phyloP scores from a whole-genome alignment of 495 filamentous ascomycete genomes.

The Astrothelium subdiscretum region DNA sequence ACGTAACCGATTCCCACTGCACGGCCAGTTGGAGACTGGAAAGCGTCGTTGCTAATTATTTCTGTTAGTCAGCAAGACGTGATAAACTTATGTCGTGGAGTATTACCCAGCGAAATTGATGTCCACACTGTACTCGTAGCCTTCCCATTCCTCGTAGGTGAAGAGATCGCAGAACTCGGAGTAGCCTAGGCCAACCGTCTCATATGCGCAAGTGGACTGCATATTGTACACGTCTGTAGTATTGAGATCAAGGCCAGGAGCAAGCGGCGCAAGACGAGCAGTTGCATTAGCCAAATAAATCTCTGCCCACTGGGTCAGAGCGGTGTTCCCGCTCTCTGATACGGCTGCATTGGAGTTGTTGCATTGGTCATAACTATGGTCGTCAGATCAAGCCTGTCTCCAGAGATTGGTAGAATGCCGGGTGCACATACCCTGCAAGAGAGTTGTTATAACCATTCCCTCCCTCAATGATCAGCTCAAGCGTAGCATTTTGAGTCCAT shows the following conservation, averaged over 20 bases:
- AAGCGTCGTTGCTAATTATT: slow-evolving; percentile 40
- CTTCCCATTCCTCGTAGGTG: slow-evolving; percentile 45
- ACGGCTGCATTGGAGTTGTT: slow-evolving; percentile 18
- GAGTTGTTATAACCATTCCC: slow-evolving; percentile 31
- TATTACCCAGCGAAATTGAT: slow-evolving; percentile 36
- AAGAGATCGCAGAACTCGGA: slow-evolving; percentile 44
- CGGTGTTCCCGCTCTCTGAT: slow-evolving; percentile 21
- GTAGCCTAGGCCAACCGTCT: slow-evolving; percentile 49
- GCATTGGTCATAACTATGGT: slow-evolving; percentile 25
- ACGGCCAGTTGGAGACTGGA: slow-evolving; percentile 48
- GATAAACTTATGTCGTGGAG: not conserved
- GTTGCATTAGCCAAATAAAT: slow-evolving; percentile 40
- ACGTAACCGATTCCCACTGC: slow-evolving; percentile 55
- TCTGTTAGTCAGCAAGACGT: not conserved
- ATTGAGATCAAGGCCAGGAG: slow-evolving; percentile 30
- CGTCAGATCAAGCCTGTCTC: not conserved
- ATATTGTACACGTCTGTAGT: slow-evolving; percentile 42
- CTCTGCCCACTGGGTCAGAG: slow-evolving; percentile 27
- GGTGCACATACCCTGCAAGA: slow-evolving; percentile 15
- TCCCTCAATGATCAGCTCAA: slow-evolving; percentile 41
- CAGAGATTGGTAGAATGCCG: not conserved
- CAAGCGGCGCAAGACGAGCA: slow-evolving; percentile 32
- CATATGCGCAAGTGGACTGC: slow-evolving; percentile 45
- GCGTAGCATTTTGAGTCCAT: slow-evolving; percentile 42
- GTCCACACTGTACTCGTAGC: slow-evolving; percentile 46